A percentile compares a stretch with the other conserved stretches of the same genome.
Evolutionary conservation across 345 rosid species (phyloP).

Genomic region (Carallia pectinifolia): DNA sequence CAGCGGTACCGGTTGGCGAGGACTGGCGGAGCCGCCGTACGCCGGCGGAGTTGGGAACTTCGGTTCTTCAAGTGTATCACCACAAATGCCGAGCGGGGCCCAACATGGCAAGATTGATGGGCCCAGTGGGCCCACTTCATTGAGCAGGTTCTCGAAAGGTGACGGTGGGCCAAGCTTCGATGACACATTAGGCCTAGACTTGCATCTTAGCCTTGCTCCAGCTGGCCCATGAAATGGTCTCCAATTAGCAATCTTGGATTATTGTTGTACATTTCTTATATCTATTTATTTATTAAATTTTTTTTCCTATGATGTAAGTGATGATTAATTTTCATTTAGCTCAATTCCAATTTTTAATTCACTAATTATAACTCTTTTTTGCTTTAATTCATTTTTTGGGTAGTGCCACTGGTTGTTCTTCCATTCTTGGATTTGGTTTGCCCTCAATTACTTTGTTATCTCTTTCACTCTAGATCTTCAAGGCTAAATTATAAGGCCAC

Average conservation of each 20-base stretch:
- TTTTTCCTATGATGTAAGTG: too few relatives aligned
- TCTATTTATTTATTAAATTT: constrained; percentile 40
- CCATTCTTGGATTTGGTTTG: too few relatives aligned
- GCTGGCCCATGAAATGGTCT: constrained; percentile 50
- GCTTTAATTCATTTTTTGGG: too few relatives aligned
- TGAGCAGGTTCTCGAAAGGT: constrained; percentile 64
- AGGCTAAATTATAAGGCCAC: too few relatives aligned
- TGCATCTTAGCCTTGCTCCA: constrained; percentile 77
- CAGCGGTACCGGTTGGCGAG: constrained; percentile 26
- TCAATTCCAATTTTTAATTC: too few relatives aligned
- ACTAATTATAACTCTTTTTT: too few relatives aligned
- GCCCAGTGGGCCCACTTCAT: constrained; percentile 32
- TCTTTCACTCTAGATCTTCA: too few relatives aligned
- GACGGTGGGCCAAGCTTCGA: constrained; percentile 65
- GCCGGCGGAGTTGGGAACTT: constrained; percentile 42
- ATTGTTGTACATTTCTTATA: constrained; percentile 47
- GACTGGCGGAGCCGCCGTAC: constrained; percentile 39
- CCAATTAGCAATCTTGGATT: not conserved
- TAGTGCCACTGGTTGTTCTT: too few relatives aligned
- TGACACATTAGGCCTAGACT: constrained; percentile 60
- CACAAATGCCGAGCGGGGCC: constrained; percentile 17
- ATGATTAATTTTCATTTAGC: too few relatives aligned
- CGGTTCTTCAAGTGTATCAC: constrained; percentile 9
- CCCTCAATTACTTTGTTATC: too few relatives aligned
- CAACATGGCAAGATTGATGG: constrained; percentile 23